These are phyloP conservation scores for Lycium barbarum DNA, from an alignment of 257 asterid species.

Conservation along the genomic window DNA sequence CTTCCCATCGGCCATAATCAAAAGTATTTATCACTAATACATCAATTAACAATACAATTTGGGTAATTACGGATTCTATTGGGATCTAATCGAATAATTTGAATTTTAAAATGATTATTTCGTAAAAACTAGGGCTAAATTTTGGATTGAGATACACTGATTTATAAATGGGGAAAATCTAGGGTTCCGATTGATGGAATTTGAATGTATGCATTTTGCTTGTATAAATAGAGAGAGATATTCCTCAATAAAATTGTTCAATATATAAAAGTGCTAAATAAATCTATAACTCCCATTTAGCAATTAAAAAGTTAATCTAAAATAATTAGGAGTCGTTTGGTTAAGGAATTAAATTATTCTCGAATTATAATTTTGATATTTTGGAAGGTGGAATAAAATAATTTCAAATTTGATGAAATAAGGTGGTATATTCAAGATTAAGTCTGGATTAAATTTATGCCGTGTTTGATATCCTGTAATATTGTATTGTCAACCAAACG, in stretches of 20 bases:
- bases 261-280: too few relatives aligned
- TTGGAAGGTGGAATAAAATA: too few relatives aligned
- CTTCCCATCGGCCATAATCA: slow-evolving; percentile 68
- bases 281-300: too few relatives aligned
- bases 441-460: too few relatives aligned
- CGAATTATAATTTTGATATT: too few relatives aligned
- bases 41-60: neutral
- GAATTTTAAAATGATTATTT: neutral
- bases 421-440: too few relatives aligned
- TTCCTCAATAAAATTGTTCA: neutral
- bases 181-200: neutral
- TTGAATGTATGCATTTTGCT: neutral
- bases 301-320: too few relatives aligned
- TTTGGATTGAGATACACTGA: neutral
- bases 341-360: too few relatives aligned
- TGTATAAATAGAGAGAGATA: neutral
- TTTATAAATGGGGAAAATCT: slow-evolving; percentile 2
- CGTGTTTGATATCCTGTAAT: too few relatives aligned
- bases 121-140: neutral
- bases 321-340: too few relatives aligned
- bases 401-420: too few relatives aligned
- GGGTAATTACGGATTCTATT: neutral
- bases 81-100: neutral
- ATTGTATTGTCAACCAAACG: too few relatives aligned
- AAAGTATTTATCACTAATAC: neutral